Evolutionary conservation across 768 basidiomycete species (phyloP), one percentile per base, ranked within the genome.

Genomic region (Mycena latifolia): DNA sequence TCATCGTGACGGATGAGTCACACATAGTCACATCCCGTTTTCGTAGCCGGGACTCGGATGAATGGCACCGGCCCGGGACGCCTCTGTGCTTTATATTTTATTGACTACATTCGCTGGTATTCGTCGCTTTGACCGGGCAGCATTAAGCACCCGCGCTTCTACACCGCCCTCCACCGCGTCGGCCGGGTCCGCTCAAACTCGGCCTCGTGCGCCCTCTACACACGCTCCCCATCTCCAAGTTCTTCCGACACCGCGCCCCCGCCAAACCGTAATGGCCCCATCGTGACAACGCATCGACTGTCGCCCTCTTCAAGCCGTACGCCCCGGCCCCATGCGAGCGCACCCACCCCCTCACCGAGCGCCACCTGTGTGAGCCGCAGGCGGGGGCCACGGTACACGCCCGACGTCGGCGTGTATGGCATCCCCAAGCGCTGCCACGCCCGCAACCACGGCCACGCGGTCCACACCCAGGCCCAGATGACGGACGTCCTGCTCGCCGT

Each of bases 341-440:
- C 73, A 74, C 24, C 74, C 71, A 45, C 74, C 29, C 70, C 76
- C 9, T 57, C 74, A 1, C 52, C 77, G 55, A 57, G 74, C 65
- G 41, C 75, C 66, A 20, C 74, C 43, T 74, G 75, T 43, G 75
- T 72, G 48, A 76, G 41, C 51, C 75, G 76, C 67, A 71, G 77
- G 8, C 74, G 75, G n/a, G 74, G 77, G 9, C 73, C 76, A 31
- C 72, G 74, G 24, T 85, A 82, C 67, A 79, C 79, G 33, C 84
- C 95, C 37, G 90, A 93, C 54, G 88, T 90, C 17, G 94, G 92
- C 18, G 93, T 93, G 15, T 95, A 93, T 69, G 95, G 95, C 6
- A 92, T 95, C 55, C 90, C 95, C 0, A 96, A 96, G 76, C 74
- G 79, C 75, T 74, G 68, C 61, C 71, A 56, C 41, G 47, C 56